Evolutionary conservation across 371 early-diverging fungal genomes (phyloP).

Genomic region (Apophysomyces elegans): DNA sequence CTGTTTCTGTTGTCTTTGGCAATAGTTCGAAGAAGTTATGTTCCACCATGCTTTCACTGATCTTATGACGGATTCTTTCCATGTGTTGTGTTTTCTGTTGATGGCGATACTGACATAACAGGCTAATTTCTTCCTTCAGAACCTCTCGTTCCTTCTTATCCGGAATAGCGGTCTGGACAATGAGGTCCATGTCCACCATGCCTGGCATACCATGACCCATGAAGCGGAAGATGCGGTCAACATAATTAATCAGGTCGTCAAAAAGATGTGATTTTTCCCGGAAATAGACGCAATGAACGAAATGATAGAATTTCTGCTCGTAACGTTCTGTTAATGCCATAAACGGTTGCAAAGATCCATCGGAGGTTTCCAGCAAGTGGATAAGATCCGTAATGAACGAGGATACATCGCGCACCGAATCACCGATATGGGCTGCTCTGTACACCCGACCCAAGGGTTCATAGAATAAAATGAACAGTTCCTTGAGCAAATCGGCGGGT

Average conservation of each 20-base stretch:
- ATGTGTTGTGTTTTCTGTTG: conserved; percentile 42
- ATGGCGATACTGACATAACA: conserved; percentile 33
- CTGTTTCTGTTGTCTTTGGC: neutral
- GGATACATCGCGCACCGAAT: conserved; percentile 53
- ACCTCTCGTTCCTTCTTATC: neutral
- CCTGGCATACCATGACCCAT: conserved; percentile 27
- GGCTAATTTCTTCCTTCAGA: conserved; percentile 34
- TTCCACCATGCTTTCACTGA: neutral
- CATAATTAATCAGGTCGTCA: conserved; percentile 35
- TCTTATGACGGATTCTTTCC: conserved; percentile 13
- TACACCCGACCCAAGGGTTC: conserved; percentile 63
- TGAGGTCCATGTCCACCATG: conserved; percentile 25
- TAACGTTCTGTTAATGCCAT: conserved; percentile 55
- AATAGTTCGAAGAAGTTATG: neutral
- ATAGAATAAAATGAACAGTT: conserved; percentile 63
- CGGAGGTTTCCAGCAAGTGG: conserved; percentile 47
- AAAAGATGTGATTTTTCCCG: conserved; percentile 44
- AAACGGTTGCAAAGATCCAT: conserved; percentile 38
- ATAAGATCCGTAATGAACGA: conserved; percentile 64
- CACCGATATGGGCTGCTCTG: conserved; percentile 62
- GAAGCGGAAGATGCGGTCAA: conserved; percentile 26
- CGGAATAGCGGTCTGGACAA: conserved; percentile 10
- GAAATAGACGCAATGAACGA: conserved; percentile 60
- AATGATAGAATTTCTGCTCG: conserved; percentile 56
- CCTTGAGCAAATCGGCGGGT: conserved; percentile 61